Base-by-base conservation (phyloP, 2,329 filamentous ascomycete species). In the Trichophyton mentagrophytes region DNA sequence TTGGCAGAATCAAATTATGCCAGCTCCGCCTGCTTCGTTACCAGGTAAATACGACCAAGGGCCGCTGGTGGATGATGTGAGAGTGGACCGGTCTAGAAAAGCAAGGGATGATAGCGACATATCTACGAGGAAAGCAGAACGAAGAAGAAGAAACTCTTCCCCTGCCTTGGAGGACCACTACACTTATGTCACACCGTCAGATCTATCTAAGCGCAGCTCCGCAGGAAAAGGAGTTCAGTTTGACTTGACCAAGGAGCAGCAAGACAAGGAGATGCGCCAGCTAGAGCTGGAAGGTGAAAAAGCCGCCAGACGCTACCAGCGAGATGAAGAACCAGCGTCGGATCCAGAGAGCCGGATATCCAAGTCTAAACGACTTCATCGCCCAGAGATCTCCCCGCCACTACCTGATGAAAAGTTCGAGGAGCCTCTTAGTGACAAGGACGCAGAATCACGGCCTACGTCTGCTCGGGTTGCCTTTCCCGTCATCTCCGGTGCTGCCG, bases 161-260 rank as follows among this genome's bases (percentile, higher is more conserved):
- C 78, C 79, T 2, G 72, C 75, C 8, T 65, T 70, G 13, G 71
- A 73, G 53, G 69, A 71, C 30, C 64, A 66, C 33, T 60, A 70
- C 4, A 66, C 68, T 42, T 64, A 63, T 22, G 62, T 60, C 15
- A 62, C 63, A 1, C 56, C 65, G 3, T 65, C 69, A 7, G 68
- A 65, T 8, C 62, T 67, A 13, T 47, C 51, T 7, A 72, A 70
- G 55, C 72, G 72, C 56, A 69, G 71, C 22, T 68, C 68, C 27
- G 70, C 73, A 3, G 60, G 63, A 2, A 74, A 70, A 65, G 74
- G 76, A 62, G 83, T 85, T 6, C 78, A 80, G 60, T 85, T 85
- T 64, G 77, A 80, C 42, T 67, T 84, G 57, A 83, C 81, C 0
- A 74, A 82, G 55, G 80, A 83, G 67, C 80, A 84, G 69, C 74